phyloP scores from a whole-genome alignment of 176 grass and related monocot species.

The Neostapfia colusana region DNA sequence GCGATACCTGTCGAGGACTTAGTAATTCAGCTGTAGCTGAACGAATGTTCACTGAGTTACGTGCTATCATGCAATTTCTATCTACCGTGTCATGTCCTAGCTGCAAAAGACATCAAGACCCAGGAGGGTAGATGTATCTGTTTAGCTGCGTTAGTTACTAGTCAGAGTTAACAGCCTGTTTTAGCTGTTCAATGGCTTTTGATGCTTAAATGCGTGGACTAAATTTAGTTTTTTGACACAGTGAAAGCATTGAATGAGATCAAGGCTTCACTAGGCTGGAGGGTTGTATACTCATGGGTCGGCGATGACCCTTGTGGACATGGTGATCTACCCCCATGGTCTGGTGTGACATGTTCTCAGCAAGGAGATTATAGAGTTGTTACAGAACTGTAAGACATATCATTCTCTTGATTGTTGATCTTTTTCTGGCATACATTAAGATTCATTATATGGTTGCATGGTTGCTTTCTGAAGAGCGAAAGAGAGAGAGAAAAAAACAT shows the following conservation, averaged over 20 bases:
- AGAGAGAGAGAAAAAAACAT: not conserved
- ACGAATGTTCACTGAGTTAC: not conserved
- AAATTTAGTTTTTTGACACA: slow-evolving; percentile 45
- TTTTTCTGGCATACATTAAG: not conserved
- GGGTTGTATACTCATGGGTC: slow-evolving; percentile 97
- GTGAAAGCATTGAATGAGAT: slow-evolving; percentile 99
- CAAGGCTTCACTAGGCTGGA: slow-evolving; percentile 93
- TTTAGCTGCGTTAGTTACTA: not conserved
- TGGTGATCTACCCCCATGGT: slow-evolving; percentile 92
- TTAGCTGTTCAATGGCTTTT: slow-evolving; percentile 1
- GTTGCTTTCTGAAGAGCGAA: not conserved
- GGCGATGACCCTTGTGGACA: slow-evolving; percentile 95
- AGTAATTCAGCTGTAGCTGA: slow-evolving; percentile 4
- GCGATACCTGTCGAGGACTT: not conserved
- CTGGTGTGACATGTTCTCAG: slow-evolving; percentile 91
- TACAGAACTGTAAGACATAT: slow-evolving; percentile 78
- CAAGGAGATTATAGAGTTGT: slow-evolving; percentile 98
- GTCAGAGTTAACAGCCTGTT: not conserved
- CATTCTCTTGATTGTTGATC: slow-evolving; percentile 15
- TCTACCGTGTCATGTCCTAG: slow-evolving; percentile 10
- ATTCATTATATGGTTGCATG: not conserved
- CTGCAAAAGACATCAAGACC: not conserved
- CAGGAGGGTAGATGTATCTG: not conserved
- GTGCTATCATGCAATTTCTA: not conserved
- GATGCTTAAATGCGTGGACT: not conserved